Evolutionary conservation across 345 rosid species (phyloP).

Genomic region (Orychophragmus violaceus): DNA sequence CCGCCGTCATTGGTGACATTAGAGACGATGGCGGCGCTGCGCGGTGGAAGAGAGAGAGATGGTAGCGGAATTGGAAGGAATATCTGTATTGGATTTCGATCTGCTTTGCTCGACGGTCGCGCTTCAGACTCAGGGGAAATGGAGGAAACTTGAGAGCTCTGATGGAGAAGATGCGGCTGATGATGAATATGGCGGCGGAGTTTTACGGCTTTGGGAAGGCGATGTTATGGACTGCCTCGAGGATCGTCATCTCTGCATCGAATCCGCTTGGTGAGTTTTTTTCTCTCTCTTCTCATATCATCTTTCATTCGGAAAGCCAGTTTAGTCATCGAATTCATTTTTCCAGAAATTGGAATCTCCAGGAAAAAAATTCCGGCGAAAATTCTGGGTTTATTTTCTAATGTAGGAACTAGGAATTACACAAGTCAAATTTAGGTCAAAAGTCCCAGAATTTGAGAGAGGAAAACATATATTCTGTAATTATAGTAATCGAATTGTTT

Average conservation of each 20-base stretch:
- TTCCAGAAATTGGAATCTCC: not conserved
- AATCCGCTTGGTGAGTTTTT: constrained; percentile 67
- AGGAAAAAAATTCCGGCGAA: not conserved
- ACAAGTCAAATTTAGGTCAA: too few relatives aligned
- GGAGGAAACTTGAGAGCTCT: constrained; percentile 42
- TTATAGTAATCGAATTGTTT: not conserved
- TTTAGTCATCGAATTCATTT: not conserved
- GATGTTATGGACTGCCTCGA: constrained; percentile 71
- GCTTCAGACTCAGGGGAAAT: constrained; percentile 78
- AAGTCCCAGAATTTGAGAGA: too few relatives aligned
- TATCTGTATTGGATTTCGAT: constrained; percentile 81
- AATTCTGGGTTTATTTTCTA: too few relatives aligned
- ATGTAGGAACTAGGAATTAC: too few relatives aligned
- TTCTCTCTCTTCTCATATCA: not conserved
- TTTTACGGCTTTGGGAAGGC: constrained; percentile 95
- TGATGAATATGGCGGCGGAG: constrained; percentile 54
- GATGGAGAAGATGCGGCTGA: constrained; percentile 27
- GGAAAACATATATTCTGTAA: too few relatives aligned
- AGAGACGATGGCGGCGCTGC: not conserved
- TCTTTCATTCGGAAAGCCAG: not conserved
- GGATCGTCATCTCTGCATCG: constrained; percentile 66
- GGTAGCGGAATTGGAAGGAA: constrained; percentile 47
- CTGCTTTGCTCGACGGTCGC: constrained; percentile 88
- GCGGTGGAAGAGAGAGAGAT: constrained; percentile 29
- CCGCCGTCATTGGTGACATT: not conserved